Conservation (phyloP, 495 filamentous ascomycete genomes). For the Aspergillus bridgeri region DNA sequence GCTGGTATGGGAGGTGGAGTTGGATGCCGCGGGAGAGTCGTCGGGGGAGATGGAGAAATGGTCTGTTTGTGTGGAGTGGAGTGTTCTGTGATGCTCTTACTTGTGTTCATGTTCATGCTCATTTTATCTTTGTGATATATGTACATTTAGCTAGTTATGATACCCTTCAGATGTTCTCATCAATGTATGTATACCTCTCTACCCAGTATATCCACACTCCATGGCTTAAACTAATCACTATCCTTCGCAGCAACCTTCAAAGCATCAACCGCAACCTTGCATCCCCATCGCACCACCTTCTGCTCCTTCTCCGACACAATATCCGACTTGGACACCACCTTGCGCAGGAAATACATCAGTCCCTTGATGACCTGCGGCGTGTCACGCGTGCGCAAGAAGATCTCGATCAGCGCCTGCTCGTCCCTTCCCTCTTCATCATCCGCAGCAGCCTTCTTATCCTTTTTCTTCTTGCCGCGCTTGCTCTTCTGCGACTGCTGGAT, state of each 20-base stretch:
- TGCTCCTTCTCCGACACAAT: constrained; percentile 60
- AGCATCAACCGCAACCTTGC: constrained; percentile 58
- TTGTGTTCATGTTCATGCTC: too few relatives aligned
- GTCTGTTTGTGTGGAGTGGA: constrained; percentile 44
- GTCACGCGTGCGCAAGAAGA: constrained; percentile 61
- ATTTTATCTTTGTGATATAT: neutral
- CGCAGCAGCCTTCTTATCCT: constrained; percentile 25
- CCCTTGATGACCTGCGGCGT: constrained; percentile 63
- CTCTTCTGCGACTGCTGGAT: constrained; percentile 59
- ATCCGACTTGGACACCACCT: constrained; percentile 70
- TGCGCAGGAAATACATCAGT: constrained; percentile 74
- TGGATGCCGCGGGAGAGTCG: constrained; percentile 3
- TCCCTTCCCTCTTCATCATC: constrained; percentile 32
- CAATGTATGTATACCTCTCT: neutral
- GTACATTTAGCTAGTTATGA: neutral
- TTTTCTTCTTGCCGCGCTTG: constrained; percentile 27
- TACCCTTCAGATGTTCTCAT: too few relatives aligned
- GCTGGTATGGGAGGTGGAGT: constrained; percentile 35
- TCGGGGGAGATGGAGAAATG: constrained; percentile 19
- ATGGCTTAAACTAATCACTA: neutral
- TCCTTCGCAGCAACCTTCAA: constrained; percentile 48
- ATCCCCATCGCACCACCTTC: constrained; percentile 63
- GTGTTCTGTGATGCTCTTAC: constrained; percentile 20
- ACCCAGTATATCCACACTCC: neutral
- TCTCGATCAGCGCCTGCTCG: constrained; percentile 54